Conservation (phyloP, 1,284 basidiomycete genomes). For the Cronartium ribicola region DNA sequence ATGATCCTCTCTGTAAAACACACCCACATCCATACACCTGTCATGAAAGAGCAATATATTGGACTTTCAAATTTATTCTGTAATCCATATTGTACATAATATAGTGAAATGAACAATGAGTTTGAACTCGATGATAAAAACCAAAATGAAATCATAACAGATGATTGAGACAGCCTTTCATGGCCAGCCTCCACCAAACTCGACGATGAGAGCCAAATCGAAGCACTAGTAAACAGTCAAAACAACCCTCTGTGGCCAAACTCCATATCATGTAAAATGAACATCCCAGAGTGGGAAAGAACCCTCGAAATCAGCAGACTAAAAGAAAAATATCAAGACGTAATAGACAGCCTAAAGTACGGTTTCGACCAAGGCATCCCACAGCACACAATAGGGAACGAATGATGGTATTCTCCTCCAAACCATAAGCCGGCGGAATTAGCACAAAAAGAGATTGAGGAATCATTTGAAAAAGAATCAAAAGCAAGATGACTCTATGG, state of each 20-base stretch:
- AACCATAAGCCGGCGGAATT: too few species aligned
- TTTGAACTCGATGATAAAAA: not conserved
- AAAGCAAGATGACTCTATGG: not conserved
- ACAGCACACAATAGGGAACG: not conserved
- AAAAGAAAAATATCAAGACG: not conserved
- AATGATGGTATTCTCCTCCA: too few species aligned
- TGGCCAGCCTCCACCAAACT: too few species aligned
- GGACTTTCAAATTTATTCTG: not conserved
- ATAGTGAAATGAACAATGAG: not conserved
- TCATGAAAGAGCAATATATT: not conserved
- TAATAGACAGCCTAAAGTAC: not conserved
- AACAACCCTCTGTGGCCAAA: not conserved
- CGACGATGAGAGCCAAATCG: too few species aligned
- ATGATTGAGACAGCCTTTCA: too few species aligned
- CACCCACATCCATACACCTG: not conserved
- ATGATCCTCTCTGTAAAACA: too few species aligned
- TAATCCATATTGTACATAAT: not conserved
- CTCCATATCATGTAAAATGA: not conserved
- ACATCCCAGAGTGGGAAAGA: not conserved
- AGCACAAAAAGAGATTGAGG: too few species aligned
- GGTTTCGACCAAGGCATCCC: constrained; percentile 14
- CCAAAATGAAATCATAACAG: not conserved
- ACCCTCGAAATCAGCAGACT: not conserved
- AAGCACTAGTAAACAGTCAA: too few species aligned
- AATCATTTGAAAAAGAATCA: not conserved